Conservation (phyloP, 257 asterid genomes). For the Cynanchum wilfordii region DNA sequence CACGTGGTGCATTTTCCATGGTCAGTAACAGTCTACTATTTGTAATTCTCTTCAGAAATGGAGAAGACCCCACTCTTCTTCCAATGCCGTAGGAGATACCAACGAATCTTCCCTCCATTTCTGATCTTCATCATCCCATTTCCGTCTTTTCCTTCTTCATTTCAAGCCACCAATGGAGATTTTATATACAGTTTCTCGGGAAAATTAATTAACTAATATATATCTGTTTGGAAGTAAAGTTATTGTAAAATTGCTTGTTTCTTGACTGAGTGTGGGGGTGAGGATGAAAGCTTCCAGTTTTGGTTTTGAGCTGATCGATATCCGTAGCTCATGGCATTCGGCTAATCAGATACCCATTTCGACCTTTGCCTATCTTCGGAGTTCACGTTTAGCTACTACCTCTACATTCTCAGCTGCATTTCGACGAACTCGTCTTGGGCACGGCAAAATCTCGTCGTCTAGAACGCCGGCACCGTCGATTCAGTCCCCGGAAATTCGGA, state of each 20-base stretch:
- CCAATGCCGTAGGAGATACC: slow-evolving; percentile 50
- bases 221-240: not conserved
- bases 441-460: slow-evolving; percentile 46
- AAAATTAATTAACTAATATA: not conserved
- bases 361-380: slow-evolving; percentile 41
- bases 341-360: slow-evolving; percentile 60
- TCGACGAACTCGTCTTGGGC: slow-evolving; percentile 60
- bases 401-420: slow-evolving; percentile 51
- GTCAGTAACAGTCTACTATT: slow-evolving; percentile 26
- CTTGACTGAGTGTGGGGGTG: not conserved
- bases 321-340: slow-evolving; percentile 60
- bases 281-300: slow-evolving; percentile 73
- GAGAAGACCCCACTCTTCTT: slow-evolving; percentile 26
- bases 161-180: slow-evolving; percentile 3
- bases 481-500: slow-evolving; percentile 61
- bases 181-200: not conserved
- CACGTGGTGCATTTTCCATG: slow-evolving; percentile 41
- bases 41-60: slow-evolving; percentile 13
- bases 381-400: slow-evolving; percentile 13
- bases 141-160: not conserved
- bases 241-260: not conserved
- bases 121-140: slow-evolving; percentile 33
- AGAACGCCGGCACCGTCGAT: slow-evolving; percentile 34
- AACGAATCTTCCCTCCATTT: slow-evolving; percentile 51
- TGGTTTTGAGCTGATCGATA: slow-evolving; percentile 58